Conservation (phyloP, 768 basidiomycete species). For the Pleurotus citrinopileatus region DNA sequence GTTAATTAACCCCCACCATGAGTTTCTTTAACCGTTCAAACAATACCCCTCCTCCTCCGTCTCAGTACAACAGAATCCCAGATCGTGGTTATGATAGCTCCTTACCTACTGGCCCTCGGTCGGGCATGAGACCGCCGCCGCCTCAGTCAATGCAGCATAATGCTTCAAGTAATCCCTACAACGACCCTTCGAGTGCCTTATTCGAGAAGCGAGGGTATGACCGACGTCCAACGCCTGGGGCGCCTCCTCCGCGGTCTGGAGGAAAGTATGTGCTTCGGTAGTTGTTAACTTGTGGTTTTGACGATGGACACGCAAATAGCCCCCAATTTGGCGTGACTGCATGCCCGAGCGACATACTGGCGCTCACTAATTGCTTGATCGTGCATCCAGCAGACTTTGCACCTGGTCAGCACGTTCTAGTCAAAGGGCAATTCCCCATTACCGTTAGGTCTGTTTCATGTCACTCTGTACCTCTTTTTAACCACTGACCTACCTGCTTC, state of each 20-base stretch:
- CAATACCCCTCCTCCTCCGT: conserved; percentile 35
- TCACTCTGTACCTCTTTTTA: not conserved
- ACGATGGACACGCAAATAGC: conserved; percentile 4
- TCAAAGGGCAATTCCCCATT: conserved; percentile 69
- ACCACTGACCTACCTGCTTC: not conserved
- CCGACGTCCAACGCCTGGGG: conserved; percentile 32
- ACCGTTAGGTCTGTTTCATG: conserved; percentile 61
- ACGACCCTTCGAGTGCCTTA: conserved; percentile 45
- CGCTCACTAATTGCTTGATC: conserved; percentile 78
- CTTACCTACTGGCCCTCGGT: conserved; percentile 30
- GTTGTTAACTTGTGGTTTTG: not conserved
- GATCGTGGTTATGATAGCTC: conserved; percentile 22
- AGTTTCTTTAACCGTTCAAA: conserved; percentile 45
- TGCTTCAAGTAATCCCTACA: conserved; percentile 40
- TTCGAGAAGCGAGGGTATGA: conserved; percentile 49
- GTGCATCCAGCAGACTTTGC: conserved; percentile 78
- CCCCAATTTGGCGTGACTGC: conserved; percentile 54
- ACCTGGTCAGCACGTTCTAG: conserved; percentile 67
- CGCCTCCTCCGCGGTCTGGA: conserved; percentile 26
- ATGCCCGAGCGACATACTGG: conserved; percentile 65
- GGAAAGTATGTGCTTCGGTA: conserved; percentile 20
- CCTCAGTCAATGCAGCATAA: conserved; percentile 38
- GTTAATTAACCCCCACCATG: conserved; percentile 26
- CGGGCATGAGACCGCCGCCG: conserved; percentile 19
- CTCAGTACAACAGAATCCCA: conserved; percentile 43